Evolutionary conservation across 768 basidiomycete genomes (phyloP), one percentile per base, ranked within the genome.

Genomic region (Amanita molliuscula): DNA sequence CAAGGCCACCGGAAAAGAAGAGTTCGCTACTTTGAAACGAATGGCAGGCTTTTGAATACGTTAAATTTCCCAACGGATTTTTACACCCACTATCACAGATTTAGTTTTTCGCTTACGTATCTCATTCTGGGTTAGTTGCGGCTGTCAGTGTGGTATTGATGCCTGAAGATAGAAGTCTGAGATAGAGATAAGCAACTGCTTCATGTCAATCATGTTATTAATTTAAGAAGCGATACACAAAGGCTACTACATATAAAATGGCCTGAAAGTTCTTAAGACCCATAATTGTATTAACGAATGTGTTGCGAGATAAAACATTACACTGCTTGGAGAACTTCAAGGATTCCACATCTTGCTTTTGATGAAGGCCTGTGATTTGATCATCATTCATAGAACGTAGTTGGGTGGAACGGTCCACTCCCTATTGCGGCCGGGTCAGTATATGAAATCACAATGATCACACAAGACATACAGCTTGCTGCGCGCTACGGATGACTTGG

Each of bases 401-500:
- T 28, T 74, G 71, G 6, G 61, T 56, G 26, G 73, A 72, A 37
- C 67, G 72, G 55, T 83, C 82, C 21, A 84, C 79, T 44, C 66
- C 69, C 79, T 81, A 46, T 31, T 54, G 13, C 53, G 36, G 16
- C 58, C 33, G 51, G 35, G 53, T 34, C 35, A 47, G 29, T n/a
- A 35, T 21, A 50, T 29, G 16, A 49, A 31, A 51, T 38, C 42
- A 37, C 16, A 16, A 25, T 23, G 13, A 7, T 26, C 13, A 43
- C 47, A 21, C 11, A 26, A 23, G 2, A 71, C 77, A 55, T 59
- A 84, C 83, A 52, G 81, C 82, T 51, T 78, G 73, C 65, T 94
- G 91, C 33, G 91, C 89, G 34, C 79, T 75, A 48, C 82, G 79
- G 60, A 94, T 85, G 51, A 95, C 89, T 38, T 73, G 68, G 49